A percentile compares a stretch with the other conserved stretches of the same genome.
phyloP scores from a whole-genome alignment of 1,139 yeast genomes.

The Scheffersomyces titani region DNA sequence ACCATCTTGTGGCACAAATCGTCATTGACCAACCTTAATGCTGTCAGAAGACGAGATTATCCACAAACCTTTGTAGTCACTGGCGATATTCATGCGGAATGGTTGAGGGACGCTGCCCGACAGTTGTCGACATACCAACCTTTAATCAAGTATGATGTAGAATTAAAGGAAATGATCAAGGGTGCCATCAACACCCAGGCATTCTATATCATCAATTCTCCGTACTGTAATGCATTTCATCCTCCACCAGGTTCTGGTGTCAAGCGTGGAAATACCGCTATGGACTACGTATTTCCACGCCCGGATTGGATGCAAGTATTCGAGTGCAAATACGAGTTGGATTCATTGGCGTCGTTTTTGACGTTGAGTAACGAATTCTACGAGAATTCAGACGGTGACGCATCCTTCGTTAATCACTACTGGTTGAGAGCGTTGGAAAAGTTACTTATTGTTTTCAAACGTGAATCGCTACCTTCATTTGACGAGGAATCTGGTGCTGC shows the following conservation, averaged over 20 bases:
- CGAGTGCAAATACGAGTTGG: slow-evolving; percentile 89
- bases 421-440: slow-evolving; percentile 67
- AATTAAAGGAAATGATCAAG: slow-evolving; percentile 52
- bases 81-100: slow-evolving; percentile 90
- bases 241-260: slow-evolving; percentile 71
- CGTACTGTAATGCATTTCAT: slow-evolving; percentile 90
- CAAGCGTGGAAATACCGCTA: slow-evolving; percentile 52
- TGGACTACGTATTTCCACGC: slow-evolving; percentile 66
- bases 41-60: slow-evolving; percentile 13
- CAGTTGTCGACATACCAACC: slow-evolving; percentile 78
- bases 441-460: slow-evolving; percentile 52
- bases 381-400: slow-evolving; percentile 50
- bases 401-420: slow-evolving; percentile 48
- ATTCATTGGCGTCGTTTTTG: slow-evolving; percentile 80
- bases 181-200: slow-evolving; percentile 88
- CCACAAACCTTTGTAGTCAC: slow-evolving; percentile 69
- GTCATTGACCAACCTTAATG: slow-evolving; percentile 2
- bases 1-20: slow-evolving; percentile 72
- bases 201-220: slow-evolving; percentile 56
- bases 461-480: slow-evolving; percentile 69
- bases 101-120: slow-evolving; percentile 84
- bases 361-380: slow-evolving; percentile 73
- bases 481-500: slow-evolving; percentile 56
- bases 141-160: slow-evolving; percentile 51
- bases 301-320: slow-evolving; percentile 76